These are phyloP conservation scores for Rhododendron vialii DNA, from an alignment of 148 eudicot species.

Conservation along the genomic window DNA sequence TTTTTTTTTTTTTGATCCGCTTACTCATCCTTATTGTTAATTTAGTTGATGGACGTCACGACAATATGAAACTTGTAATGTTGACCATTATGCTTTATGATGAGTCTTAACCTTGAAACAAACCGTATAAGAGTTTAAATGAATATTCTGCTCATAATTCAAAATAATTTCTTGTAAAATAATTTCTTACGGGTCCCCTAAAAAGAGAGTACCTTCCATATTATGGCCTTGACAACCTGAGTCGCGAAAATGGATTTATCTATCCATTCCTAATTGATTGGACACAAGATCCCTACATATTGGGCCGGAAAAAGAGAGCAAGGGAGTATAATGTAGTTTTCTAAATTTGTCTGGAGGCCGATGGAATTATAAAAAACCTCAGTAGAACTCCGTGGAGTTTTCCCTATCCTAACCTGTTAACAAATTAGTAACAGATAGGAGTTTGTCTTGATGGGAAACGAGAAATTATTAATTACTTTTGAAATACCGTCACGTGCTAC, in stretches of 20 bases:
- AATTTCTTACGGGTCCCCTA: not conserved
- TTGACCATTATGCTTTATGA: no score
- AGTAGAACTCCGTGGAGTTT: not conserved
- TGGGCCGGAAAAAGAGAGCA: not conserved
- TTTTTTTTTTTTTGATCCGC: no score
- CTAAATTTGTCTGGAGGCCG: not conserved
- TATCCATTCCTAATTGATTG: not conserved
- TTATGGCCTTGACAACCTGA: not conserved
- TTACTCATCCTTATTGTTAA: not conserved
- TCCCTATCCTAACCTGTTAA: not conserved
- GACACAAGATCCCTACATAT: not conserved
- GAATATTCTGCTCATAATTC: not conserved
- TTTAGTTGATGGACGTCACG: no score
- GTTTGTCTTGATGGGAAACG: no score
- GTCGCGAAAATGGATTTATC: not conserved
- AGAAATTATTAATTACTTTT: no score
- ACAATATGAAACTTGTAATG: no score
- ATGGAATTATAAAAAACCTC: not conserved
- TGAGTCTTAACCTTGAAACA: no score
- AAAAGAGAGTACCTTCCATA: not conserved
- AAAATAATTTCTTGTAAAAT: not conserved
- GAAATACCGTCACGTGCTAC: no score
- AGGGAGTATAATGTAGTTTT: not conserved
- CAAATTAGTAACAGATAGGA: no score
- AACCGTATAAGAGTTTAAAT: no score